Percentiles rank a stretch among this genome's conserved stretches.
These are phyloP conservation scores for Fusarium equiseti DNA, from an alignment of 2,329 filamentous ascomycete genomes.

Conservation along the genomic window DNA sequence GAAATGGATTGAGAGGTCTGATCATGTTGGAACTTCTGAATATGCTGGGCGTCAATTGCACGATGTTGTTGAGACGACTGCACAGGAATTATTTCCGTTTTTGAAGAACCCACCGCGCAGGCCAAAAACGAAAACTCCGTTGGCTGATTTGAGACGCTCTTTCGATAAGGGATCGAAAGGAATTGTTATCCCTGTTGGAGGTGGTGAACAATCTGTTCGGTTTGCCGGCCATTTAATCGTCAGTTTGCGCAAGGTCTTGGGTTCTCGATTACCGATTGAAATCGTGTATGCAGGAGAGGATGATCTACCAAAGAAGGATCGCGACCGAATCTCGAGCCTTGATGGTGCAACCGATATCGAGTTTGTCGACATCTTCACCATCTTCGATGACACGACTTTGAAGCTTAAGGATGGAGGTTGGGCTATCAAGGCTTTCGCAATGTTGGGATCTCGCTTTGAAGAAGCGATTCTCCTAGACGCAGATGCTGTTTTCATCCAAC, in stretches of 20 bases:
- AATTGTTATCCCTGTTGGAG: constrained; percentile 52
- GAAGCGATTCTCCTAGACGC: constrained; percentile 55
- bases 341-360: constrained; percentile 34
- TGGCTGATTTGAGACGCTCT: constrained; percentile 42
- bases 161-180: constrained; percentile 32
- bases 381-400: constrained; percentile 51
- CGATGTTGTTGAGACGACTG: constrained; percentile 9
- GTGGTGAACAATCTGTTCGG: constrained; percentile 43
- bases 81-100: constrained; percentile 43
- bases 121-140: constrained; percentile 17
- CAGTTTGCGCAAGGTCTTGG: constrained; percentile 46
- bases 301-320: constrained; percentile 46
- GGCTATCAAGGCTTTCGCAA: constrained; percentile 57
- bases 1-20: constrained; percentile 26
- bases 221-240: constrained; percentile 52
- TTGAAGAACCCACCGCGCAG: constrained; percentile 22
- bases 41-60: not conserved
- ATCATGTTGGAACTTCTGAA: constrained; percentile 17
- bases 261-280: constrained; percentile 50
- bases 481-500: constrained; percentile 55
- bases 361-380: constrained; percentile 50
- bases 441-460: constrained; percentile 52
- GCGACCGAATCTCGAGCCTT: constrained; percentile 32
- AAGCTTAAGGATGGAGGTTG: constrained; percentile 50
- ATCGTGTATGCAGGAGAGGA: constrained; percentile 52